Evolutionary conservation across 306 rosid genomes (phyloP), one percentile per base, ranked within the genome.

Genomic region (Macrotyloma uniflorum): DNA sequence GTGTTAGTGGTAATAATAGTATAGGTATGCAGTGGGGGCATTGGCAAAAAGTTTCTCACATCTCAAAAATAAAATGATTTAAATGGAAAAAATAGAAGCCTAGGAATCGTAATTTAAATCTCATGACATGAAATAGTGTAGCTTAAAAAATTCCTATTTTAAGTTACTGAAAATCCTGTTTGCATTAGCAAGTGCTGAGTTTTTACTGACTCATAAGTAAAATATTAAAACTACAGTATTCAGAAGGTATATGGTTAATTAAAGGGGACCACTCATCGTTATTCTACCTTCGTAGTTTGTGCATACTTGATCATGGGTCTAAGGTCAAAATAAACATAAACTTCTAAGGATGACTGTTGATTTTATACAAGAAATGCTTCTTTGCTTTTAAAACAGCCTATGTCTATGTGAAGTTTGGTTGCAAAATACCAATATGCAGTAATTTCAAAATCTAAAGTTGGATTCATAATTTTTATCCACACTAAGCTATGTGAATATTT

Each of bases 241-340:
- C 8, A 16, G 16, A 59, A 11, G 64, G 55, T 64, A 79, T 72
- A 65, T 22, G 43, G 74, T 69, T 76, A 7, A 13, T n/a, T 32
- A 24, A 6, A 30, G 46, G 66, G 57, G 8, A 32, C 19, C 22
- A 4, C 51, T 55, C 23, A 36, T 0, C 5, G 28, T 22, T 49
- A 47, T 30, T 46, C 26, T 53, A 5, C n/a, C 45, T 61, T 76
- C 46, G 18, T 50, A 51, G 12, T 8, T 13, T 1, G 0, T 9
- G 11, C n/a, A 46, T 50, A 42, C 42, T 76, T 55, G 47, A 24
- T 69, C 16, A 42, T 36, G 57, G 38, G 5, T 38, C 50, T 30
- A 43, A 74, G 69, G 15, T 77, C 43, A 42, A 53, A 61, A 57
- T 55, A 3, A 35, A 50, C 8, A 58, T 43, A 24, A 82, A 63